Percentiles rank a stretch among this genome's conserved stretches.
phyloP scores from a whole-genome alignment of 2,329 filamentous ascomycete species.

The Monosporascus sp. region DNA sequence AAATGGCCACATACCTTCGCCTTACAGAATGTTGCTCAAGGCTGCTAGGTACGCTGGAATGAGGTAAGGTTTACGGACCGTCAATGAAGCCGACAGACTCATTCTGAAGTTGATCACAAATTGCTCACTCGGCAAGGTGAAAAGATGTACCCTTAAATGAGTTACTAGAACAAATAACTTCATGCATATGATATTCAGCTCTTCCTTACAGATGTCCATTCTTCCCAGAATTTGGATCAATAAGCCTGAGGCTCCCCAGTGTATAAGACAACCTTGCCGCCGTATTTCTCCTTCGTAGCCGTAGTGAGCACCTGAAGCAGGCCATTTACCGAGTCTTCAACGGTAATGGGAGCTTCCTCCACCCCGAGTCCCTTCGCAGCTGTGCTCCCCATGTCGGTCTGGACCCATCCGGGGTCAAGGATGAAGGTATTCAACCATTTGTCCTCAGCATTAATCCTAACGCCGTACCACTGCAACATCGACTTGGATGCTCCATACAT shows the following conservation, averaged over 20 bases:
- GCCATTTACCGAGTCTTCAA: constrained; percentile 30
- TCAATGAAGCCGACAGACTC: too few relatives aligned
- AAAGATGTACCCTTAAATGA: too few relatives aligned
- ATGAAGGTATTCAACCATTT: constrained; percentile 28
- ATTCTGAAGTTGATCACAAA: too few relatives aligned
- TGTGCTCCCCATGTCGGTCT: constrained; percentile 36
- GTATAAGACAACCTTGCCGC: constrained; percentile 12
- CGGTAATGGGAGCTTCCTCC: constrained; percentile 25
- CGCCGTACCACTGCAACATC: constrained; percentile 26
- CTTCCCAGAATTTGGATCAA: background rate
- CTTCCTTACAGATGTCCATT: too few relatives aligned
- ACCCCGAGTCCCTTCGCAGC: constrained; percentile 28
- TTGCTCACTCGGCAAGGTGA: too few relatives aligned
- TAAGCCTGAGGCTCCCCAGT: constrained; percentile 7
- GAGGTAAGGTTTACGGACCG: too few relatives aligned
- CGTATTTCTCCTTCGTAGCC: constrained; percentile 11
- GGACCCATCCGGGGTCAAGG: constrained; percentile 31
- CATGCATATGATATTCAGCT: too few relatives aligned
- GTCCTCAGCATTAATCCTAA: constrained; percentile 27
- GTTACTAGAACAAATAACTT: too few relatives aligned
- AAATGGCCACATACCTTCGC: too few relatives aligned
- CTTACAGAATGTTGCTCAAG: too few relatives aligned
- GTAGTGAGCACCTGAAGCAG: constrained; percentile 20
- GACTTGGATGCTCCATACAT: constrained; percentile 42
- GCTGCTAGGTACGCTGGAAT: too few relatives aligned